Evolutionary conservation across 2,329 filamentous ascomycete species (phyloP).

Genomic region (Thelonectria olida): DNA sequence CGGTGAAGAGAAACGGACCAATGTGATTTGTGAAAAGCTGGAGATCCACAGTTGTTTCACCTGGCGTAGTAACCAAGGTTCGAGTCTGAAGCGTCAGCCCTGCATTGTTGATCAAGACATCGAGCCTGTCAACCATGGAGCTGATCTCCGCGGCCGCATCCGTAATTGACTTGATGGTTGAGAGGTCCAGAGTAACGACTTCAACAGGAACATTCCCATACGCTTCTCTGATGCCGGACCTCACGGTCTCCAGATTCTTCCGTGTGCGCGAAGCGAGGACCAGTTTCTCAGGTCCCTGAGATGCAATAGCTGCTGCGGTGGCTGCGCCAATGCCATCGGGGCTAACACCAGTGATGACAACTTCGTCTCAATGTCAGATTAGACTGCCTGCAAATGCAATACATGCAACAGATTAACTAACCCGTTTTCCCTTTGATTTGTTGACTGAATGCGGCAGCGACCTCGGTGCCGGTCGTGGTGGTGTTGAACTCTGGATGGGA

Average conservation of each 20-base stretch:
- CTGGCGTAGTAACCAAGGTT: constrained; percentile 2
- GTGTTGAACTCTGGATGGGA: constrained; percentile 18
- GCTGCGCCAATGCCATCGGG: constrained; percentile 16
- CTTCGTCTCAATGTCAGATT: background rate
- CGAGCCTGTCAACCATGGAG: constrained; percentile 1
- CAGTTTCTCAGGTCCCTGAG: constrained; percentile 7
- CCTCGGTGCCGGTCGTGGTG: constrained; percentile 15
- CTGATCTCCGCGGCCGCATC: background rate
- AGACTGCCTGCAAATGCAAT: too few species aligned
- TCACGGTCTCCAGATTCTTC: constrained; percentile 3
- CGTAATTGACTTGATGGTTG: constrained; percentile 14
- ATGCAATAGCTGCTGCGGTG: constrained; percentile 16
- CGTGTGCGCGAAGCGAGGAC: constrained; percentile 19
- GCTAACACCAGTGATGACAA: constrained; percentile 21
- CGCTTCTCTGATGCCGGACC: background rate
- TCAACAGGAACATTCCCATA: background rate
- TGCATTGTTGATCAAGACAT: constrained; percentile 27
- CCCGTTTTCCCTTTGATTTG: constrained; percentile 16
- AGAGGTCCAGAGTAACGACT: constrained; percentile 11
- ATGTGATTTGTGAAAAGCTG: constrained; percentile 49
- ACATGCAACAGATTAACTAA: too few species aligned
- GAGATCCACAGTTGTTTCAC: constrained; percentile 5
- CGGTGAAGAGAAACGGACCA: constrained; percentile 52
- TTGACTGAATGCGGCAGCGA: background rate
- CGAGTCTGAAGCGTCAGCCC: constrained; percentile 18